Evolutionary conservation across 176 grass and related monocot genomes (phyloP).

Genomic region (Carex parvula): DNA sequence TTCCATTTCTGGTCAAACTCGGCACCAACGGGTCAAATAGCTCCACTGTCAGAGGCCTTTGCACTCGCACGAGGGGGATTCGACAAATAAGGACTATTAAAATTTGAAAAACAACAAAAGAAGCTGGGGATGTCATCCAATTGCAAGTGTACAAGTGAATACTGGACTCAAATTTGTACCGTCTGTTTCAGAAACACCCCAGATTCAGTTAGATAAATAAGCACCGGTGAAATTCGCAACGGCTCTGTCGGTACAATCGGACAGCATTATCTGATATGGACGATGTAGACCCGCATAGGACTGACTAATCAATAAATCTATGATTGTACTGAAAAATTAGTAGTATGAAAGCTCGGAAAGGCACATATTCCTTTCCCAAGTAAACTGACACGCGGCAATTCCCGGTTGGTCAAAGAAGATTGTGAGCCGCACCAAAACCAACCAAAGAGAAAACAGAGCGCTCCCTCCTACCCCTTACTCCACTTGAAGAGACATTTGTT

Average conservation of each 20-base stretch:
- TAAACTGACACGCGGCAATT: background rate
- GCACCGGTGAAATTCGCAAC: background rate
- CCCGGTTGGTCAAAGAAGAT: background rate
- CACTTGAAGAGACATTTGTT: slow-evolving; percentile 26
- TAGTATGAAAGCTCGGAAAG: background rate
- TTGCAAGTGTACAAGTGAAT: background rate
- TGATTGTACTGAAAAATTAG: background rate
- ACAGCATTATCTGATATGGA: background rate
- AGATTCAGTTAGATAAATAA: background rate
- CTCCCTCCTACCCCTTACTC: background rate
- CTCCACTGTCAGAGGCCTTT: background rate
- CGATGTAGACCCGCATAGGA: background rate
- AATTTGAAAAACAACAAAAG: background rate
- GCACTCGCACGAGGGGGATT: too few species aligned
- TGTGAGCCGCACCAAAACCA: slow-evolving; percentile 9
- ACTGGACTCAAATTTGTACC: background rate
- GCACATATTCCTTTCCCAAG: background rate
- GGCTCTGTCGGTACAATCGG: background rate
- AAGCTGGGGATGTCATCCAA: background rate
- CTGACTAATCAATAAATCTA: background rate
- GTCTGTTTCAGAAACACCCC: background rate
- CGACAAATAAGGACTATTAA: background rate
- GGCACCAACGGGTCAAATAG: background rate
- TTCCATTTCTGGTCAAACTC: background rate
- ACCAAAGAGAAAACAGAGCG: slow-evolving; percentile 2